Percentiles rank a stretch among this genome's conserved stretches.
Conservation (phyloP, 345 rosid species). For the Brassica nigra region DNA sequence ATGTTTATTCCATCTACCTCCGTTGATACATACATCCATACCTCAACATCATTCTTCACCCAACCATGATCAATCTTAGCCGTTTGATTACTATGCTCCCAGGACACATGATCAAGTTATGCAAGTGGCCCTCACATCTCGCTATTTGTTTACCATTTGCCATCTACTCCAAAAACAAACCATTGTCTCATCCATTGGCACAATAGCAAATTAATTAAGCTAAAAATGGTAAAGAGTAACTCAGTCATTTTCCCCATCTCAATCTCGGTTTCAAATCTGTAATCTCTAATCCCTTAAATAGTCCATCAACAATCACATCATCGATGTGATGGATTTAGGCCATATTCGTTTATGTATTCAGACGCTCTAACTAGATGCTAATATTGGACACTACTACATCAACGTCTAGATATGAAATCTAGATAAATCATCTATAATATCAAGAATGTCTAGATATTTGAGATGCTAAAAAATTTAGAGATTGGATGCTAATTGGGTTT, state of each 20-base stretch:
- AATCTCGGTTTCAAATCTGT: not conserved
- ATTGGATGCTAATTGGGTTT: no score
- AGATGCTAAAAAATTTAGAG: no score
- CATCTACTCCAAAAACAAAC: not conserved
- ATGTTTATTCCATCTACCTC: constrained; percentile 37
- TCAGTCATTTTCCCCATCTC: not conserved
- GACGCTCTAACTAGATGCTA: no score
- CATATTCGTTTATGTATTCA: no score
- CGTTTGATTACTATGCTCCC: not conserved
- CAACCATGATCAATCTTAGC: constrained; percentile 23
- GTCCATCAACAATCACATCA: not conserved
- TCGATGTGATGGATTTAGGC: not conserved
- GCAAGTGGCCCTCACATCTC: no score
- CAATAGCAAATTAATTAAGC: not conserved
- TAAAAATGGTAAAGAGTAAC: not conserved
- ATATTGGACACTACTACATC: no score
- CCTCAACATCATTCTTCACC: constrained; percentile 29
- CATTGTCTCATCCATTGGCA: constrained; percentile 16
- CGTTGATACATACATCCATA: constrained; percentile 38
- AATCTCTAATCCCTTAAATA: not conserved
- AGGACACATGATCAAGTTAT: not conserved
- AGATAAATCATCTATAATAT: no score
- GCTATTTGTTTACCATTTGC: not conserved
- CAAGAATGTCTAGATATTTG: no score
- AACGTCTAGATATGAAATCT: no score